Conservation (phyloP, 305 asterid species). For the Fraxinus dipetala region DNA sequence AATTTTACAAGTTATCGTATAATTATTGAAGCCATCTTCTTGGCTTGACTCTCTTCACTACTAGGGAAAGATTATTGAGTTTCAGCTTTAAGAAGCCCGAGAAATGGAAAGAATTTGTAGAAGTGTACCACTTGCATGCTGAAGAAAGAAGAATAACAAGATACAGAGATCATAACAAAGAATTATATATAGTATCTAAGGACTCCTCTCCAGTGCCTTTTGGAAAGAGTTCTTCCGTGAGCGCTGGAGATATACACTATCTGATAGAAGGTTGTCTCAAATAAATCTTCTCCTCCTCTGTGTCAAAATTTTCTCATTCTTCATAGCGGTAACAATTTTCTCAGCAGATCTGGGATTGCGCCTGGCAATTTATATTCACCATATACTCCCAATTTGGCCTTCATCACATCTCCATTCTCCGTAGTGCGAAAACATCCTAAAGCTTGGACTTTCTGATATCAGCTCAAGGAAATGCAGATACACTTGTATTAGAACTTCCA, state of each 20-base stretch:
- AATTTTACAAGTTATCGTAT: background rate
- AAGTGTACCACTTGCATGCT: background rate
- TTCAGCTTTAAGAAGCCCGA: background rate
- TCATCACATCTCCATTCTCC: conserved; percentile 85
- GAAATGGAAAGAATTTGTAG: background rate
- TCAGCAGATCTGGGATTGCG: conserved; percentile 53
- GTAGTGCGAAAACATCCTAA: conserved; percentile 62
- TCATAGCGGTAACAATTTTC: conserved; percentile 60
- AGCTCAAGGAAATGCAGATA: conserved; percentile 61
- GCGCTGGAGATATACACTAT: conserved; percentile 85
- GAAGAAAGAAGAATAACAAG: background rate
- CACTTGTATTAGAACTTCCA: conserved; percentile 71
- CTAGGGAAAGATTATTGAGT: background rate
- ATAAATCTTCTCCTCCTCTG: conserved; percentile 63
- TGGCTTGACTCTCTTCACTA: background rate
- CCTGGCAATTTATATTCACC: conserved; percentile 59
- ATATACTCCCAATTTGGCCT: conserved; percentile 69
- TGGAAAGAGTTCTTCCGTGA: conserved; percentile 71
- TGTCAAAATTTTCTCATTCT: conserved; percentile 52
- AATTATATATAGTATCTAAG: background rate
- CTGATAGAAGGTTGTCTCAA: conserved; percentile 76
- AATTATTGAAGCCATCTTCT: background rate
- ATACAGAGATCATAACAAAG: background rate
- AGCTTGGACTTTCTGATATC: conserved; percentile 64
- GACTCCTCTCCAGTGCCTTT: conserved; percentile 29